phyloP scores from a whole-genome alignment of 768 basidiomycete species.

The Trametes sanguinea region DNA sequence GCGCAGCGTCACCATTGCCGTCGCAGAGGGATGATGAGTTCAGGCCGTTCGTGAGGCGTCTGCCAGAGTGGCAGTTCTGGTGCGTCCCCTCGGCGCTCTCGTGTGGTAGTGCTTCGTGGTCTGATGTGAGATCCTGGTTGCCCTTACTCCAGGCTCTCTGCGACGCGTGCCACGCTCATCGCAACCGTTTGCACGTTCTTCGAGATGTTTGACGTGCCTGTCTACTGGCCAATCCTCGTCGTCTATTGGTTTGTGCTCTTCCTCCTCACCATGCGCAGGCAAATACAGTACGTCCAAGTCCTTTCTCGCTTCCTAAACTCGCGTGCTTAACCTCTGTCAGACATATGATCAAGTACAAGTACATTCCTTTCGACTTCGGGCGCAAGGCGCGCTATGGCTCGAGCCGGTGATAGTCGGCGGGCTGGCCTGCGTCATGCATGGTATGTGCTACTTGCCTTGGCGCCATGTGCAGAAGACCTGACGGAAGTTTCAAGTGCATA shows the following conservation, averaged over 20 bases:
- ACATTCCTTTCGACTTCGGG: too few species aligned
- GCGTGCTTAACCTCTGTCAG: too few species aligned
- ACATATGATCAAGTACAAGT: too few species aligned
- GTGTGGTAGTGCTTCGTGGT: neutral
- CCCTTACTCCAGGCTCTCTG: conserved; percentile 66
- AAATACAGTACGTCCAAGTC: conserved; percentile 77
- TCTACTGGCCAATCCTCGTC: conserved; percentile 98
- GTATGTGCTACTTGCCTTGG: too few species aligned
- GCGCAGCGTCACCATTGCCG: conserved; percentile 58
- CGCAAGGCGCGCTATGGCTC: too few species aligned
- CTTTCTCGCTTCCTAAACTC: too few species aligned
- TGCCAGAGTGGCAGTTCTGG: conserved; percentile 99
- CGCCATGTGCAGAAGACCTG: too few species aligned
- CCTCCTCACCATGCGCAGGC: conserved; percentile 91
- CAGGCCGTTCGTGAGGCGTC: conserved; percentile 90
- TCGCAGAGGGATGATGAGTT: conserved; percentile 89
- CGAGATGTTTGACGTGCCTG: conserved; percentile 89
- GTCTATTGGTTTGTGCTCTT: conserved; percentile 97
- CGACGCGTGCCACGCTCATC: conserved; percentile 85
- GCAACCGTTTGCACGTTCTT: conserved; percentile 82
- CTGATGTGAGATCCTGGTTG: too few species aligned
- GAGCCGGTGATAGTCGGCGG: too few species aligned
- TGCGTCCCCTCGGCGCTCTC: conserved; percentile 36
- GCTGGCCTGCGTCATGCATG: too few species aligned
- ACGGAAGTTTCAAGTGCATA: too few species aligned